phyloP scores from a whole-genome alignment of 2,329 filamentous ascomycete genomes.

The Aspergillus pseudotamarii region DNA sequence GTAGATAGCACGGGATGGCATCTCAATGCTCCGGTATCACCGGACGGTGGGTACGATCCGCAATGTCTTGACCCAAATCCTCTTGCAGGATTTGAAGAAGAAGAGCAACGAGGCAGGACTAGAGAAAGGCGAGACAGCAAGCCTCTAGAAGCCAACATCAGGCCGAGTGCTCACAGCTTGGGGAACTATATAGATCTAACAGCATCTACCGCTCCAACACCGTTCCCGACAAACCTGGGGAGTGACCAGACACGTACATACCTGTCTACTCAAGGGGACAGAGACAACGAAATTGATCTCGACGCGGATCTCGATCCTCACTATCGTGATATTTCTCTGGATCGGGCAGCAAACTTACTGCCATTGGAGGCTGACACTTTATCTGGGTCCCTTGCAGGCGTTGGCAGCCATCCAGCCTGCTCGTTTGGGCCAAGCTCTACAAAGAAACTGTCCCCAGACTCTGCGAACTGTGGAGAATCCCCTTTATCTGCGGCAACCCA shows the following conservation, averaged over 20 bases:
- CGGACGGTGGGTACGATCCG: constrained; percentile 3
- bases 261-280: constrained; percentile 2
- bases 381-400: constrained; percentile 27
- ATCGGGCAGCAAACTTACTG: constrained; percentile 8
- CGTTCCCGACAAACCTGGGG: not conserved
- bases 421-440: constrained; percentile 13
- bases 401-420: constrained; percentile 25
- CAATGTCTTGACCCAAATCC: not conserved
- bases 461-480: constrained; percentile 16
- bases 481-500: constrained; percentile 19
- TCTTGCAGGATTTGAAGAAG: not conserved
- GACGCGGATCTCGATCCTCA: constrained; percentile 18
- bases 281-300: constrained; percentile 23
- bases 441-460: constrained; percentile 13
- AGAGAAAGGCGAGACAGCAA: constrained; percentile 5
- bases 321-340: constrained; percentile 13
- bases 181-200: constrained; percentile 2
- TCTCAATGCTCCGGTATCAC: constrained; percentile 4
- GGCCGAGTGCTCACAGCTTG: not conserved
- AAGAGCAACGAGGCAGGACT: not conserved
- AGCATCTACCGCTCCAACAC: not conserved
- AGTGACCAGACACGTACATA: not conserved
- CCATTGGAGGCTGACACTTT: constrained; percentile 12
- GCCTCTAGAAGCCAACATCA: not conserved
- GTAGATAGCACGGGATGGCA: constrained; percentile 8